phyloP scores from a whole-genome alignment of 306 rosid species.

The Inga oerstediana region DNA sequence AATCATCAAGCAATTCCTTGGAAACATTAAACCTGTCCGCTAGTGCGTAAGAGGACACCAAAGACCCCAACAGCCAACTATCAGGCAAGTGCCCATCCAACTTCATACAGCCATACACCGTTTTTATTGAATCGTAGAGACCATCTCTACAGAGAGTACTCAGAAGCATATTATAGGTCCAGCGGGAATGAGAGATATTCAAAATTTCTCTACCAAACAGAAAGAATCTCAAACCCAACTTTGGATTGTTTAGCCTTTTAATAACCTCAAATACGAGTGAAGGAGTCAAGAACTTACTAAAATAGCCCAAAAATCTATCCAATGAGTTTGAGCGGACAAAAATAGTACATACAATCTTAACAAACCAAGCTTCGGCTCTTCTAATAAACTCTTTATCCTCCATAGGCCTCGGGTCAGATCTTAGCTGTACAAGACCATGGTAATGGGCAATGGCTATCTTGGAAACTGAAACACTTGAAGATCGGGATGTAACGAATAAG shows the following conservation, averaged over 20 bases:
- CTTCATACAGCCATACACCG: slow-evolving; percentile 70
- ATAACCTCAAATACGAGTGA: slow-evolving; percentile 70
- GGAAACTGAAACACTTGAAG: slow-evolving; percentile 54
- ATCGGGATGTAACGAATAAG: slow-evolving; percentile 52
- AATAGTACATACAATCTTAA: slow-evolving; percentile 71
- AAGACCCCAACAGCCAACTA: slow-evolving; percentile 53
- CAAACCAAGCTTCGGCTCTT: slow-evolving; percentile 72
- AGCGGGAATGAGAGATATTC: slow-evolving; percentile 48
- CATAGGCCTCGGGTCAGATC: slow-evolving; percentile 37
- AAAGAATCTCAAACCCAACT: slow-evolving; percentile 66
- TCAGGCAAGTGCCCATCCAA: slow-evolving; percentile 67
- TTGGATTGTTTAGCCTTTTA: slow-evolving; percentile 59
- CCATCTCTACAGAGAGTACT: slow-evolving; percentile 75
- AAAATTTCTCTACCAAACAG: slow-evolving; percentile 57
- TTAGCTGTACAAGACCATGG: slow-evolving; percentile 43
- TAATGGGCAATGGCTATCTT: slow-evolving; percentile 51
- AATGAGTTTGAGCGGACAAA: slow-evolving; percentile 55
- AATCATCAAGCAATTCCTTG: slow-evolving; percentile 56
- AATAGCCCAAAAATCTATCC: slow-evolving; percentile 54
- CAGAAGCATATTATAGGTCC: slow-evolving; percentile 67
- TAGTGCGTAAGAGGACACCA: slow-evolving; percentile 67
- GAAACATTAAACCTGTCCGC: slow-evolving; percentile 57
- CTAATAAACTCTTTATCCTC: slow-evolving; percentile 46
- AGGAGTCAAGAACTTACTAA: slow-evolving; percentile 58
- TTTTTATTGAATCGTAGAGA: slow-evolving; percentile 59